phyloP scores from a whole-genome alignment of 164 flowering plant genomes.

The Stephania cephalantha region DNA sequence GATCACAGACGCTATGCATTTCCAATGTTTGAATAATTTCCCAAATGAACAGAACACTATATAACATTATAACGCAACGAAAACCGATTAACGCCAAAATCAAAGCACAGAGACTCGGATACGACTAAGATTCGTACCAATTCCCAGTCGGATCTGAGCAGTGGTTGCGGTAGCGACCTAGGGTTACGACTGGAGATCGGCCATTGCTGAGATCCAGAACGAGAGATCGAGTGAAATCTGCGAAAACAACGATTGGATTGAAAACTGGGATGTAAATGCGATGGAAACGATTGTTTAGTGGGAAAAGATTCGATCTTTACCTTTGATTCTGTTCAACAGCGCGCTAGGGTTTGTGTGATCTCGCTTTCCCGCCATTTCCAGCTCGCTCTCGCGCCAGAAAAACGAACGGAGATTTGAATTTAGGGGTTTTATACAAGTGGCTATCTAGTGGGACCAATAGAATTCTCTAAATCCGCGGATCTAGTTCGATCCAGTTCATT shows the following conservation, averaged over 20 bases:
- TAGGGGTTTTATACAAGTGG: too few species aligned
- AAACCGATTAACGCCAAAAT: background rate
- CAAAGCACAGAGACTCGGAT: background rate
- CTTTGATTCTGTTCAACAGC: constrained; percentile 28
- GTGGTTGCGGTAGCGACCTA: constrained; percentile 52
- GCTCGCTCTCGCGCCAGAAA: background rate
- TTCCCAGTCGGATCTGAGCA: constrained; percentile 44
- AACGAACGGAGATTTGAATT: background rate
- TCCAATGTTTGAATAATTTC: background rate
- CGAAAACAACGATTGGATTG: background rate
- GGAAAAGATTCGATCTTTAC: constrained; percentile 8
- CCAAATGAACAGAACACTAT: background rate
- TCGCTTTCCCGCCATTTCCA: constrained; percentile 22
- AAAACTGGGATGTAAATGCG: background rate
- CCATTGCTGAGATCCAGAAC: constrained; percentile 47
- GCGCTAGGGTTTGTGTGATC: constrained; percentile 14
- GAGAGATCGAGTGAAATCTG: constrained; percentile 52
- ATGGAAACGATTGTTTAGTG: background rate
- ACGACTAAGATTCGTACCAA: constrained; percentile 32
- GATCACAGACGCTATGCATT: background rate
- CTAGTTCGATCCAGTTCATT: too few species aligned
- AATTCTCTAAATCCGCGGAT: too few species aligned
- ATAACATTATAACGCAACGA: background rate
- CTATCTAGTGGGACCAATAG: too few species aligned
- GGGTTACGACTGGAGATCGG: constrained; percentile 35